Evolutionary conservation across 1,284 basidiomycete genomes (phyloP).

Genomic region (Naganishia sp.): DNA sequence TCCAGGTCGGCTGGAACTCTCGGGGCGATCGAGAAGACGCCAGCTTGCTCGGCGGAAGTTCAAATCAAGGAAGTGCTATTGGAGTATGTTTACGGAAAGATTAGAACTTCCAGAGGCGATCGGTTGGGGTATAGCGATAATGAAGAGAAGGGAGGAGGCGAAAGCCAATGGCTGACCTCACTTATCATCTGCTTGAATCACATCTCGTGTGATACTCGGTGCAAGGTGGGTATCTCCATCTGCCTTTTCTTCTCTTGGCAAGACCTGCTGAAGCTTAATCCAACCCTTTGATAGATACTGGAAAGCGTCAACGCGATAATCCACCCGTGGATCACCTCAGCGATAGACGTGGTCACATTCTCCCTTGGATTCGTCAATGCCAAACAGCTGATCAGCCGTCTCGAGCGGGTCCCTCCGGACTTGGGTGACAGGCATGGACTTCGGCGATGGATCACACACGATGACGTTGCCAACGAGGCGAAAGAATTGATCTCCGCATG

Average conservation of each 20-base stretch:
- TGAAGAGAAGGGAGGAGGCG: too few species aligned
- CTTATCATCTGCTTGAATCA: constrained; percentile 2
- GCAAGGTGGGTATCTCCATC: background rate
- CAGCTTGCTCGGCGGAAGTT: background rate
- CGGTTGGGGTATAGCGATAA: background rate
- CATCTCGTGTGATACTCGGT: constrained; percentile 9
- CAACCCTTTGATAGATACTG: background rate
- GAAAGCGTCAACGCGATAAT: background rate
- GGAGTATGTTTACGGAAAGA: constrained; percentile 6
- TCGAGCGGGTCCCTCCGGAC: background rate
- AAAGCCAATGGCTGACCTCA: background rate
- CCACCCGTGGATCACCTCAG: constrained; percentile 2
- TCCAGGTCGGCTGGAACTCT: too few species aligned
- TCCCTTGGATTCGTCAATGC: constrained; percentile 10
- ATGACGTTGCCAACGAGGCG: background rate
- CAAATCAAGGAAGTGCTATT: constrained; percentile 13
- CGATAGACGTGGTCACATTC: constrained; percentile 2
- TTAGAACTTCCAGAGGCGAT: background rate
- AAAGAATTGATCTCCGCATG: background rate
- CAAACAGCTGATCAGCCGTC: constrained; percentile 1
- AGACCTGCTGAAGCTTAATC: background rate
- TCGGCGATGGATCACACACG: background rate
- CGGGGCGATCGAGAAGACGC: too few species aligned
- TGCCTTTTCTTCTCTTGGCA: background rate
- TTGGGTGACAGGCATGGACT: background rate